Percentiles rank a stretch among this genome's conserved stretches.
phyloP scores from a whole-genome alignment of 306 rosid species.

The Pterocarpus santalinus region DNA sequence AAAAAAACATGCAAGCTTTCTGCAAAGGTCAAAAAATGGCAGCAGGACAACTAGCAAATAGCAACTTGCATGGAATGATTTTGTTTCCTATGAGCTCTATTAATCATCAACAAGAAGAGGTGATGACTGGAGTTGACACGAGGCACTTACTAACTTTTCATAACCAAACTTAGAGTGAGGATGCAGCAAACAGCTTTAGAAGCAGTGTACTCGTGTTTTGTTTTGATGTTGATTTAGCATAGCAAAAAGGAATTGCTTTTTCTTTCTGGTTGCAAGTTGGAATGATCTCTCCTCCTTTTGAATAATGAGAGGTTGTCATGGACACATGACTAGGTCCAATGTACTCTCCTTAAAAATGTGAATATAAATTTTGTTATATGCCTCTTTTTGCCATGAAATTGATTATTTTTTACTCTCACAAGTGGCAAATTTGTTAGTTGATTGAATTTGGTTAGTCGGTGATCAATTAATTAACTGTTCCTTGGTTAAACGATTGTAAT shows the following conservation, averaged over 20 bases:
- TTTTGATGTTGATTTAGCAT: constrained; percentile 3
- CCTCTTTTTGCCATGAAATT: not conserved
- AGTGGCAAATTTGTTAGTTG: not conserved
- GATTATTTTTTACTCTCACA: not conserved
- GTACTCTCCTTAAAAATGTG: constrained; percentile 11
- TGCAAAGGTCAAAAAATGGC: constrained; percentile 34
- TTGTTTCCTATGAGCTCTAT: not conserved
- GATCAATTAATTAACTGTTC: not conserved
- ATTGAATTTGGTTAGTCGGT: not conserved
- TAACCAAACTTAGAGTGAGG: not conserved
- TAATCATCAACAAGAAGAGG: not conserved
- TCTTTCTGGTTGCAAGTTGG: not conserved
- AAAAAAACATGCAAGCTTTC: constrained; percentile 11
- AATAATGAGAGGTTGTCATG: not conserved
- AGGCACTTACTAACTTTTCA: not conserved
- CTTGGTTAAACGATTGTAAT: not conserved
- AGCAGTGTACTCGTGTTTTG: not conserved
- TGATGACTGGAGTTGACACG: not conserved
- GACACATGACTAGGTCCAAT: not conserved
- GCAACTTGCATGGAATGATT: not conserved
- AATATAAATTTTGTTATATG: not conserved
- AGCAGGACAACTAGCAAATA: not conserved
- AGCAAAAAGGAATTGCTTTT: constrained; percentile 7
- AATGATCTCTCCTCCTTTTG: not conserved
- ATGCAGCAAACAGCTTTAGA: constrained; percentile 1